These are phyloP conservation scores for Taxawa tesnikishii DNA, from an alignment of 2,329 filamentous ascomycete species.

Conservation along the genomic window DNA sequence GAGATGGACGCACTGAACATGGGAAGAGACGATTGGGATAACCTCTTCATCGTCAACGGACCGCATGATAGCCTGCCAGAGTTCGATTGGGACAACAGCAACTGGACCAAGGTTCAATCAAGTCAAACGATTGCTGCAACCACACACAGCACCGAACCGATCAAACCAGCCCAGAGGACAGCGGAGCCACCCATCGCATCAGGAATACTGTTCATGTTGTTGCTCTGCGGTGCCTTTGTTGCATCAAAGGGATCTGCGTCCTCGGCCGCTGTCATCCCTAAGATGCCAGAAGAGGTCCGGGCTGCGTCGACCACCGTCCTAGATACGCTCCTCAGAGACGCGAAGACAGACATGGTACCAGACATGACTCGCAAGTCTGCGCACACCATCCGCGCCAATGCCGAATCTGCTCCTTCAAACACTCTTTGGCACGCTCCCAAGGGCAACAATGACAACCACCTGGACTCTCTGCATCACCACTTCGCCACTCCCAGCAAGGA, in stretches of 20 bases:
- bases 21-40: constrained; percentile 66
- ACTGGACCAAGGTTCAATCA: neutral
- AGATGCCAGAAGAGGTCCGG: constrained; percentile 69
- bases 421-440: constrained; percentile 1
- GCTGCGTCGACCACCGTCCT: constrained; percentile 66
- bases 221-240: constrained; percentile 92
- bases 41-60: constrained; percentile 61
- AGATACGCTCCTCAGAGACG: constrained; percentile 72
- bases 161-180: constrained; percentile 16
- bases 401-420: neutral
- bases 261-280: constrained; percentile 57
- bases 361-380: neutral
- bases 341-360: constrained; percentile 38
- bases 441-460: constrained; percentile 10
- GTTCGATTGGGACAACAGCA: too few species aligned
- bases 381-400: constrained; percentile 1
- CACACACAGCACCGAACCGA: constrained; percentile 1
- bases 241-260: constrained; percentile 70
- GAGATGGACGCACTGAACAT: constrained; percentile 79
- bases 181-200: constrained; percentile 56
- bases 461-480: constrained; percentile 30
- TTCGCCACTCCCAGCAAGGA: constrained; percentile 56
- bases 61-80: constrained; percentile 7
- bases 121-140: neutral
- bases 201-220: constrained; percentile 81